These are phyloP conservation scores for Podila epigama DNA, from an alignment of 192 early-diverging fungal species.

Conservation along the genomic window DNA sequence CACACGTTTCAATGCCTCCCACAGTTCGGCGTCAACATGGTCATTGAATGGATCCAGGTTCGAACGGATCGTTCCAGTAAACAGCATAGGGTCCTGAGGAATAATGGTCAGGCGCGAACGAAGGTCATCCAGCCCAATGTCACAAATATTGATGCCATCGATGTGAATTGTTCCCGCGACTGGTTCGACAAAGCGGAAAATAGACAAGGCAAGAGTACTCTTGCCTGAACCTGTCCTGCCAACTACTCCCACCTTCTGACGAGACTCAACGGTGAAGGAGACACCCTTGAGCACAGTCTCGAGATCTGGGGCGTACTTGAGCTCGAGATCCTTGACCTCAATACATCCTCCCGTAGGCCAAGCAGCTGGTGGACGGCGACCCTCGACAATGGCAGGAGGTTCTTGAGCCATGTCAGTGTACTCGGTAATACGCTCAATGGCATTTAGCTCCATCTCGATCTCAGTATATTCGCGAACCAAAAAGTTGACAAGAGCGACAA, in stretches of 20 bases:
- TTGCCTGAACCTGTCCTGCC: constrained; percentile 89
- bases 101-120: constrained; percentile 81
- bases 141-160: constrained; percentile 75
- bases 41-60: constrained; percentile 90
- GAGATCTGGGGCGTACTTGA: constrained; percentile 74
- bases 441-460: constrained; percentile 86
- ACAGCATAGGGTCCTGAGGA: constrained; percentile 76
- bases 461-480: constrained; percentile 77
- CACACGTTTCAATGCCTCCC: constrained; percentile 79
- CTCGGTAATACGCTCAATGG: constrained; percentile 85
- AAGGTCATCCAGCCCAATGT: constrained; percentile 75
- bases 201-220: constrained; percentile 73
- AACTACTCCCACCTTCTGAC: constrained; percentile 80
- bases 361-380: constrained; percentile 53
- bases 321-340: constrained; percentile 63
- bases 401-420: constrained; percentile 84
- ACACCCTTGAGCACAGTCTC: constrained; percentile 74
- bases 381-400: constrained; percentile 62
- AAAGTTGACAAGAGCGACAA: constrained; percentile 79
- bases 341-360: constrained; percentile 75
- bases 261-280: constrained; percentile 61
- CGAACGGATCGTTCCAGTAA: constrained; percentile 75
- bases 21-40: constrained; percentile 75
- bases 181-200: constrained; percentile 85
- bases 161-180: constrained; percentile 70